phyloP scores from a whole-genome alignment of 2,329 filamentous ascomycete genomes.

The Fusarium lyarnte region DNA sequence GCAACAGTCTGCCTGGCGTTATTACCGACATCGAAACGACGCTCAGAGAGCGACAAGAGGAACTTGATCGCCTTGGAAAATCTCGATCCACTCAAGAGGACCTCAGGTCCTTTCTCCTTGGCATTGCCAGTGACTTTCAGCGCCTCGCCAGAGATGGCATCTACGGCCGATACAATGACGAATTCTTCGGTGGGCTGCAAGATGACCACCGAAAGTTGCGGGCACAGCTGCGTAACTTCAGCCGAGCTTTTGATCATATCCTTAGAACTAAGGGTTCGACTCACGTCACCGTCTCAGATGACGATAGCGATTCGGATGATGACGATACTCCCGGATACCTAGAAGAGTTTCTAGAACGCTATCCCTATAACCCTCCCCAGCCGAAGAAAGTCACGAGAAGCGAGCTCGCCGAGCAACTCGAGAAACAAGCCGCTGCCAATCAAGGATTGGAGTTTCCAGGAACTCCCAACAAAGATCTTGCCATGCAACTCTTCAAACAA shows the following conservation, averaged over 20 bases:
- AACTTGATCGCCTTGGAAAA: not conserved
- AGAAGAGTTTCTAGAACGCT: constrained; percentile 32
- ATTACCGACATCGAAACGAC: constrained; percentile 41
- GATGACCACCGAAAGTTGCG: constrained; percentile 41
- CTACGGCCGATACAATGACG: constrained; percentile 45
- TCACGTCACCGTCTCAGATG: constrained; percentile 19
- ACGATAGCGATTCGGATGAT: not conserved
- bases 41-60: constrained; percentile 27
- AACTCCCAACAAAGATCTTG: constrained; percentile 49
- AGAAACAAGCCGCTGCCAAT: constrained; percentile 37
- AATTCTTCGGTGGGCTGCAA: constrained; percentile 49
- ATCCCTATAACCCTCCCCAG: constrained; percentile 44
- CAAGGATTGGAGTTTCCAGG: constrained; percentile 55
- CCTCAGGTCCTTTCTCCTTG: constrained; percentile 48
- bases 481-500: constrained; percentile 51
- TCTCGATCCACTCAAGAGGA: constrained; percentile 33
- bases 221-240: constrained; percentile 45
- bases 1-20: not conserved
- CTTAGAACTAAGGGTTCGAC: constrained; percentile 40
- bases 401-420: constrained; percentile 38
- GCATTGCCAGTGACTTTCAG: constrained; percentile 50
- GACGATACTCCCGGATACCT: constrained; percentile 43
- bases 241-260: constrained; percentile 43
- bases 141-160: constrained; percentile 43
- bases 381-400: constrained; percentile 35